Evolutionary conservation across 2,329 filamentous ascomycete species (phyloP).

Genomic region (Rutstroemia sydowiana): DNA sequence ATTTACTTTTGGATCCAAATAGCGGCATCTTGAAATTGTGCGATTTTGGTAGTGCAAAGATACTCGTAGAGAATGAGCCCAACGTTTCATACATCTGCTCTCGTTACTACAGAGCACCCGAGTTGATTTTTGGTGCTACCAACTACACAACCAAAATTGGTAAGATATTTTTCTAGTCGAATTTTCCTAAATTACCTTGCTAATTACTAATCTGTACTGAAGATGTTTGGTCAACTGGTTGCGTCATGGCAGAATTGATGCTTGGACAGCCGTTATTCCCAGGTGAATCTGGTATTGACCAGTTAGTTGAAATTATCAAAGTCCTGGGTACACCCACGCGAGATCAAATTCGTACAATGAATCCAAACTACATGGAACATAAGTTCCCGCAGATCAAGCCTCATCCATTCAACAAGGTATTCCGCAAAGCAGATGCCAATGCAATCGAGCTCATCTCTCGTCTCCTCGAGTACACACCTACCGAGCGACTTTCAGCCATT

Average conservation of each 20-base stretch:
- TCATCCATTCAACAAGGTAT: slow-evolving; percentile 98
- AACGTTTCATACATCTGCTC: slow-evolving; percentile 99
- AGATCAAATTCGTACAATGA: slow-evolving; percentile 99
- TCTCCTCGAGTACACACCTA: slow-evolving; percentile 93
- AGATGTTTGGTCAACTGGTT: slow-evolving; percentile 99
- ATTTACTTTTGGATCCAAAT: slow-evolving; percentile 84
- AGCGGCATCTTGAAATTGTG: slow-evolving; percentile 93
- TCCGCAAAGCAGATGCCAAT: slow-evolving; percentile 88
- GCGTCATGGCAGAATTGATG: slow-evolving; percentile 99
- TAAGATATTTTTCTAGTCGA: slow-evolving; percentile 42
- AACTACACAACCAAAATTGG: slow-evolving; percentile 99
- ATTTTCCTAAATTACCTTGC: slow-evolving; percentile 14
- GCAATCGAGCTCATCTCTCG: slow-evolving; percentile 93
- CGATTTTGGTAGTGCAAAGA: slow-evolving; percentile 98
- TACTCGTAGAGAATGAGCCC: slow-evolving; percentile 95
- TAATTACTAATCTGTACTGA: slow-evolving; percentile 11
- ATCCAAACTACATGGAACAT: slow-evolving; percentile 99
- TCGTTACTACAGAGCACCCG: slow-evolving; percentile 94
- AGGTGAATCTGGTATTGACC: slow-evolving; percentile 96
- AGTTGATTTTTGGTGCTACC: slow-evolving; percentile 96
- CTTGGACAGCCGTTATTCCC: slow-evolving; percentile 96
- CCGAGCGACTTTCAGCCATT: slow-evolving; percentile 84
- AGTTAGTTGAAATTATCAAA: slow-evolving; percentile 99
- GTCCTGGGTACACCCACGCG: slow-evolving; percentile 92
- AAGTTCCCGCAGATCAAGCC: slow-evolving; percentile 99